phyloP scores from a whole-genome alignment of 2,329 filamentous ascomycete genomes.

The Cercospora canescens region DNA sequence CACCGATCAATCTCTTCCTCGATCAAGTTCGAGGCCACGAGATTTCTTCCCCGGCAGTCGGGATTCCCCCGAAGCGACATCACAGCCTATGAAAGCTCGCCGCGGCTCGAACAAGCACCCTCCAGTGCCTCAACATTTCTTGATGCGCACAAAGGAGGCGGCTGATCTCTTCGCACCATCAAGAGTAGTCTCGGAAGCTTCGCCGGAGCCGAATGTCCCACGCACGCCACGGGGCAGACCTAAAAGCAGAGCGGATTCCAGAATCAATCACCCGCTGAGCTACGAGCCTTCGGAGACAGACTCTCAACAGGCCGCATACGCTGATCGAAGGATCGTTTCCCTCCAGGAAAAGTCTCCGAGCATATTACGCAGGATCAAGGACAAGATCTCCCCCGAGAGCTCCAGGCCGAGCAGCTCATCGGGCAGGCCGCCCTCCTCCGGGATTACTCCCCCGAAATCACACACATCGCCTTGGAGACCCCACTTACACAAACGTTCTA shows the following conservation, averaged over 20 bases:
- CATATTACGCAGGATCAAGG: constrained; percentile 15
- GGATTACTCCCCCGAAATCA: neutral
- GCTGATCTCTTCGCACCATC: constrained; percentile 21
- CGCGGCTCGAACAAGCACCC: constrained; percentile 19
- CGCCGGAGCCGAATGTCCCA: constrained; percentile 7
- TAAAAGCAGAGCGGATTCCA: neutral
- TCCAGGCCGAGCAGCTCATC: constrained; percentile 4
- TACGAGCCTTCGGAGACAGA: neutral
- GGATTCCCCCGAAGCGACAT: constrained; percentile 23
- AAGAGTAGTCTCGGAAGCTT: constrained; percentile 6
- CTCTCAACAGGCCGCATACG: constrained; percentile 2
- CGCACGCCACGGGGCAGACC: constrained; percentile 11
- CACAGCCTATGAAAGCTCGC: constrained; percentile 23
- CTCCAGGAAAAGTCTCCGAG: constrained; percentile 7
- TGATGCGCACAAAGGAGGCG: constrained; percentile 27
- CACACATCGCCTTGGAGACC: neutral
- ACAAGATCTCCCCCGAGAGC: constrained; percentile 11
- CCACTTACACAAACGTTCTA: constrained; percentile 10
- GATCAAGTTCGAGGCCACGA: constrained; percentile 23
- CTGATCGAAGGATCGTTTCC: constrained; percentile 1
- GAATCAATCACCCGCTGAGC: neutral
- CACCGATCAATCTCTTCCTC: constrained; percentile 28
- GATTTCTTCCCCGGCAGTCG: constrained; percentile 19
- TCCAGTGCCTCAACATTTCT: constrained; percentile 24
- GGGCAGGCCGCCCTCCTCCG: neutral